Conservation (phyloP, 1,284 basidiomycete genomes). For the Golubevia sp. region DNA sequence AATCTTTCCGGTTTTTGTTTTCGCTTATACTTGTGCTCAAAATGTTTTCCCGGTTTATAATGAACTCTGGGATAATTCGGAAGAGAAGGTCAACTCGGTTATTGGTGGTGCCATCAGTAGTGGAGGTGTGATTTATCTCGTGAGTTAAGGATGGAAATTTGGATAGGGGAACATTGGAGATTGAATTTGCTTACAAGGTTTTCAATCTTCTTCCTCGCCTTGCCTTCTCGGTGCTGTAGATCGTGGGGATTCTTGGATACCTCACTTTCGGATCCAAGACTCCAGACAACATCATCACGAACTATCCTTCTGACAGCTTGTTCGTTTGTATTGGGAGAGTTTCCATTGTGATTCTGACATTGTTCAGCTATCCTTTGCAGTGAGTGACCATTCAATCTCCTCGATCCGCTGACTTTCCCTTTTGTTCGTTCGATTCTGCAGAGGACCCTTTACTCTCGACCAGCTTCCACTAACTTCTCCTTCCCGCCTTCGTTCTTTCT, state of each 20-base stretch:
- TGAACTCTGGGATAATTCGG: slow-evolving; percentile 81
- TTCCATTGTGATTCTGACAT: slow-evolving; percentile 82
- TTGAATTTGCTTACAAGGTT: background rate
- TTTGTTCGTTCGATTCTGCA: background rate
- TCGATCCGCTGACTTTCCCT: slow-evolving; percentile 65
- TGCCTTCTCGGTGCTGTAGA: slow-evolving; percentile 11
- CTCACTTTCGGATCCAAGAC: slow-evolving; percentile 85
- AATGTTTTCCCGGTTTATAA: slow-evolving; percentile 80
- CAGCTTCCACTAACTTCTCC: too few relatives aligned
- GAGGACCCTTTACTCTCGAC: too few relatives aligned
- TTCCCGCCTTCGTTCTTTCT: too few relatives aligned
- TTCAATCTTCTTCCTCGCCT: background rate
- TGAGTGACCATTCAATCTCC: too few relatives aligned
- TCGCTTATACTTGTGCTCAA: slow-evolving; percentile 22
- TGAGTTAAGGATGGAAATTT: slow-evolving; percentile 8
- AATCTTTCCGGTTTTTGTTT: slow-evolving; percentile 62
- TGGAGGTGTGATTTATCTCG: slow-evolving; percentile 47
- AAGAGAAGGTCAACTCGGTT: slow-evolving; percentile 82
- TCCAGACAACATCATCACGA: slow-evolving; percentile 55
- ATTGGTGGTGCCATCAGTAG: slow-evolving; percentile 82
- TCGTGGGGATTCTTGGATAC: slow-evolving; percentile 74
- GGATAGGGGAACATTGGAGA: background rate
- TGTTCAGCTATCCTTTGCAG: slow-evolving; percentile 67
- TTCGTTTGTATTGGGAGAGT: slow-evolving; percentile 91
- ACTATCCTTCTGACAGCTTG: slow-evolving; percentile 84